Conservation (phyloP, 2,329 filamentous ascomycete genomes). For the Dactylonectria estremocensis region DNA sequence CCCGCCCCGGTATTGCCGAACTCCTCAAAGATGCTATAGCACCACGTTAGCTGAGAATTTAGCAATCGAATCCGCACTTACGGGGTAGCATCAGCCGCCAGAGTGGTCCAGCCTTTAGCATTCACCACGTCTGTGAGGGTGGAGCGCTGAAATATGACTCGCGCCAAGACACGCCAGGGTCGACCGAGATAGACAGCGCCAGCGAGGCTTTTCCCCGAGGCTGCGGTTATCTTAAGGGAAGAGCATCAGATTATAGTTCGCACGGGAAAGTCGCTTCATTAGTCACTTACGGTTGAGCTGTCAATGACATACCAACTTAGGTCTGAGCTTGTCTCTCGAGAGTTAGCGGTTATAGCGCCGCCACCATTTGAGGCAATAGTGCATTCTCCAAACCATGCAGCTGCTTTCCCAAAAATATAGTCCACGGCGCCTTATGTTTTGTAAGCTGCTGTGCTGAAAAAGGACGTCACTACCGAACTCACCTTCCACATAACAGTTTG, state of each 20-base stretch:
- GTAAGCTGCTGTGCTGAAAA: not conserved
- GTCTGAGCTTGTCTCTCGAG: constrained; percentile 1
- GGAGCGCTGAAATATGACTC: constrained; percentile 4
- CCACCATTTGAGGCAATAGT: constrained; percentile 1
- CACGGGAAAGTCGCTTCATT: not conserved
- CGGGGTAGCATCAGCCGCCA: constrained; percentile 11
- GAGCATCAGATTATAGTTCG: not conserved
- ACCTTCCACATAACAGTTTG: constrained; percentile 11
- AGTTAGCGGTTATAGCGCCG: constrained; percentile 5
- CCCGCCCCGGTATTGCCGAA: not conserved
- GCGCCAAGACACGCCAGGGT: constrained; percentile 13
- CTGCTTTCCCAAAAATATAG: constrained; percentile 8
- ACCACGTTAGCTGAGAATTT: not conserved
- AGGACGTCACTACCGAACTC: not conserved
- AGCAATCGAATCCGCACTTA: not conserved
- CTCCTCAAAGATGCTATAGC: not conserved
- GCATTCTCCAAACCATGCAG: constrained; percentile 15
- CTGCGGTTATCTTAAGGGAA: not conserved
- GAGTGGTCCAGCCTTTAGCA: not conserved
- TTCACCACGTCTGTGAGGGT: constrained; percentile 1
- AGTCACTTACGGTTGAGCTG: constrained; percentile 3
- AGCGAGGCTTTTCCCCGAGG: not conserved
- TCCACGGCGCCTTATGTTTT: constrained; percentile 5
- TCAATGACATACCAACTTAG: constrained; percentile 8
- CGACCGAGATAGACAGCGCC: constrained; percentile 15